These are phyloP conservation scores for Heritiera fomes DNA, from an alignment of 345 rosid species.

Conservation along the genomic window DNA sequence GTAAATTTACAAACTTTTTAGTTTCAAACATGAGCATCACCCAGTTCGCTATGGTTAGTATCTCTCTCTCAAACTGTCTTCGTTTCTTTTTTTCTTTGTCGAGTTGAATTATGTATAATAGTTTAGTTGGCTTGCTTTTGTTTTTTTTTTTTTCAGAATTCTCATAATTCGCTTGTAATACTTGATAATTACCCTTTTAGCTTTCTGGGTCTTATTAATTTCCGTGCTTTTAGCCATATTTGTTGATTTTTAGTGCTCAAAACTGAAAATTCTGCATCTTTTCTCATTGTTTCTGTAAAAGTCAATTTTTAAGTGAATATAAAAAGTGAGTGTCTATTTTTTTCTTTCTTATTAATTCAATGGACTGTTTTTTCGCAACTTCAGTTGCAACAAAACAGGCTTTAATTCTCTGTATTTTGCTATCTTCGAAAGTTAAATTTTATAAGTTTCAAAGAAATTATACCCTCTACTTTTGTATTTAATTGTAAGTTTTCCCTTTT, in stretches of 20 bases:
- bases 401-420: not conserved
- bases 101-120: not conserved
- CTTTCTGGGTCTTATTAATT: not conserved
- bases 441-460: not conserved
- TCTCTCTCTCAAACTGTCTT: not conserved
- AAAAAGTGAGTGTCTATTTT: no score
- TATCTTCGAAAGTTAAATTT: not conserved
- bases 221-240: not conserved
- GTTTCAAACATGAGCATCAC: constrained; percentile 19
- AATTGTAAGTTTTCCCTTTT: no score
- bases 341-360: not conserved
- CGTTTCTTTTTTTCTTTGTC: no score
- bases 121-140: not conserved
- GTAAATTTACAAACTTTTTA: not conserved
- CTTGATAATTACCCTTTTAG: not conserved
- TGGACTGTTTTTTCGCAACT: not conserved
- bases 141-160: not conserved
- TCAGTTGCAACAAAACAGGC: not conserved
- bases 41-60: constrained; percentile 23
- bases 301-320: no score
- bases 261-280: not conserved
- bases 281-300: not conserved
- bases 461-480: not conserved
- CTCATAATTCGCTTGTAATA: not conserved
- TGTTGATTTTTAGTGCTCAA: not conserved